phyloP scores from a whole-genome alignment of 2,329 filamentous ascomycete genomes.

The Penicillium occitanis region DNA sequence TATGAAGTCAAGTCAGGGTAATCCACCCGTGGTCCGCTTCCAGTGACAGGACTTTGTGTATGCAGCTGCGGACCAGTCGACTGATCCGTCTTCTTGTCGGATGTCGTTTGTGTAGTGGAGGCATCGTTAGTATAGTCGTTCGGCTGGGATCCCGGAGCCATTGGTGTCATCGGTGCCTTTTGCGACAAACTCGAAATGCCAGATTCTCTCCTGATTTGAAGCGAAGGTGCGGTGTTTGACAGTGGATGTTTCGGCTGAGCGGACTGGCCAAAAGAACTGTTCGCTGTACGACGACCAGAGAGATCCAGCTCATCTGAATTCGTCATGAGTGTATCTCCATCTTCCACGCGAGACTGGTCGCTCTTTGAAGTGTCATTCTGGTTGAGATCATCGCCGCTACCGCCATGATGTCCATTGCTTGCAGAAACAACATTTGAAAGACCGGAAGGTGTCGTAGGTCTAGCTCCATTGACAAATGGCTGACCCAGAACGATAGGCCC shows the following conservation, averaged over 20 bases:
- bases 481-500: conserved; percentile 65
- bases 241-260: conserved; percentile 50
- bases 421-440: conserved; percentile 47
- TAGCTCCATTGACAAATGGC: conserved; percentile 56
- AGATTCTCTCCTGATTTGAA: conserved; percentile 46
- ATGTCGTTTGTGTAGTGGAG: conserved; percentile 81
- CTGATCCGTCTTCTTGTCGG: conserved; percentile 74
- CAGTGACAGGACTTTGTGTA: conserved; percentile 58
- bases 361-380: conserved; percentile 50
- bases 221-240: conserved; percentile 49
- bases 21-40: conserved; percentile 46
- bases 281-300: conserved; percentile 44
- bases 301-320: conserved; percentile 48
- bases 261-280: conserved; percentile 52
- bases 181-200: conserved; percentile 51
- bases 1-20: conserved; percentile 56
- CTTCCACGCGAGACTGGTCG: conserved; percentile 51
- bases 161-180: conserved; percentile 56
- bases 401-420: conserved; percentile 58
- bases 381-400: conserved; percentile 41
- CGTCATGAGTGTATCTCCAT: conserved; percentile 63
- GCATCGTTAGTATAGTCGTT: conserved; percentile 77
- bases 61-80: conserved; percentile 68
- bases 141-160: conserved; percentile 58
- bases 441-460: conserved; percentile 58